Evolutionary conservation across 805 yeast species (phyloP).

Genomic region (Candida schatavii): DNA sequence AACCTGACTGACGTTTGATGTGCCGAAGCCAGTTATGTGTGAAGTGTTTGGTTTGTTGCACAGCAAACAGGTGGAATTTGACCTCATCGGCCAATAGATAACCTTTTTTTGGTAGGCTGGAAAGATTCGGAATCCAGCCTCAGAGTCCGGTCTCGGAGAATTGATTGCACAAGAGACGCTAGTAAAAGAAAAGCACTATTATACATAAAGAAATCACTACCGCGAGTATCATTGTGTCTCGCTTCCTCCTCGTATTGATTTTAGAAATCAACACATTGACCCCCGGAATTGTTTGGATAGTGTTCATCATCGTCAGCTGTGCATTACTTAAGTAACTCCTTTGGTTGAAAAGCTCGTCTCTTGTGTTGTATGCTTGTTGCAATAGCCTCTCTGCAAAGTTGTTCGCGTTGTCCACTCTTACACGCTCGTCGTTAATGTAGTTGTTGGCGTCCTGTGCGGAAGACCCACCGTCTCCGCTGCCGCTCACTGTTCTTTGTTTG

Average conservation of each 20-base stretch:
- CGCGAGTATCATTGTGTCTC: slow-evolving; percentile 85
- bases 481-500: slow-evolving; percentile 36
- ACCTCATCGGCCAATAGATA: too few relatives aligned
- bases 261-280: slow-evolving; percentile 68
- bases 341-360: slow-evolving; percentile 81
- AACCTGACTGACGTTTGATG: too few relatives aligned
- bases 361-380: slow-evolving; percentile 82
- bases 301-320: slow-evolving; percentile 56
- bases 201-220: slow-evolving; percentile 70
- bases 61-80: too few relatives aligned
- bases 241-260: slow-evolving; percentile 83
- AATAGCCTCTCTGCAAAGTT: slow-evolving; percentile 75
- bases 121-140: too few relatives aligned
- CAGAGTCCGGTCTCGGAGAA: too few relatives aligned
- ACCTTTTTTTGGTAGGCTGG: too few relatives aligned
- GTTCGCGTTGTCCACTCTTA: slow-evolving; percentile 70
- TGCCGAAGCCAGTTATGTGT: too few relatives aligned
- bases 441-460: slow-evolving; percentile 49
- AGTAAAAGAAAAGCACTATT: slow-evolving; percentile 53
- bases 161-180: too few relatives aligned
- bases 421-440: slow-evolving; percentile 75
- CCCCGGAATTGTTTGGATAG: slow-evolving; percentile 78
- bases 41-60: too few relatives aligned
- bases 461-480: slow-evolving; percentile 7
- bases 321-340: slow-evolving; percentile 61